Evolutionary conservation across 2,329 filamentous ascomycete genomes (phyloP).

Genomic region (Fulvia fulva): DNA sequence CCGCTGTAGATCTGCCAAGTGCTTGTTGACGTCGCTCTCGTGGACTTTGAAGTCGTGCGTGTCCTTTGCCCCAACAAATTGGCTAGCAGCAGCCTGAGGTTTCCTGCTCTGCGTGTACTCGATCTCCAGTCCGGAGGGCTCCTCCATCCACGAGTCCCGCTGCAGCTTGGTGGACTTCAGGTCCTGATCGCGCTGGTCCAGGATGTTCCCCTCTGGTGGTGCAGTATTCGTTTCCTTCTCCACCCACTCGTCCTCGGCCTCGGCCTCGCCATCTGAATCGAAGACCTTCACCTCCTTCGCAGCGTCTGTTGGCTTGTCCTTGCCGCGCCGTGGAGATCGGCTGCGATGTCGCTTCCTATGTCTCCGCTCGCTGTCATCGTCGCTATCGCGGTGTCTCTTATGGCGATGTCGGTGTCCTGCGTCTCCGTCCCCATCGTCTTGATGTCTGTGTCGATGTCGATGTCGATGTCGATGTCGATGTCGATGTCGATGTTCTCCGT

Average conservation of each 20-base stretch:
- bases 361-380: conserved; percentile 35
- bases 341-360: conserved; percentile 30
- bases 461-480: conserved; percentile 37
- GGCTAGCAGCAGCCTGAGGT: conserved; percentile 41
- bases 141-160: conserved; percentile 93
- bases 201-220: conserved; percentile 39
- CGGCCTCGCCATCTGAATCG: conserved; percentile 24
- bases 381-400: conserved; percentile 47
- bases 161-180: conserved; percentile 44
- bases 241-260: conserved; percentile 44
- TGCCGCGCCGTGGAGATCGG: conserved; percentile 31
- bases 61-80: conserved; percentile 47
- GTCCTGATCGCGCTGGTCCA: conserved; percentile 42
- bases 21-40: conserved; percentile 73
- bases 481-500: conserved; percentile 31
- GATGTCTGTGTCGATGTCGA: conserved; percentile 43
- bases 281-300: conserved; percentile 29
- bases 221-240: conserved; percentile 43
- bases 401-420: conserved; percentile 45
- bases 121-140: conserved; percentile 73
- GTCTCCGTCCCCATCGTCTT: conserved; percentile 40
- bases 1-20: conserved; percentile 57
- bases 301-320: conserved; percentile 24
- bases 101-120: conserved; percentile 71
- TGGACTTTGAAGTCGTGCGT: conserved; percentile 71